Evolutionary conservation across 2,329 filamentous ascomycete genomes (phyloP).

Genomic region (Aspergillus novofumigatus): DNA sequence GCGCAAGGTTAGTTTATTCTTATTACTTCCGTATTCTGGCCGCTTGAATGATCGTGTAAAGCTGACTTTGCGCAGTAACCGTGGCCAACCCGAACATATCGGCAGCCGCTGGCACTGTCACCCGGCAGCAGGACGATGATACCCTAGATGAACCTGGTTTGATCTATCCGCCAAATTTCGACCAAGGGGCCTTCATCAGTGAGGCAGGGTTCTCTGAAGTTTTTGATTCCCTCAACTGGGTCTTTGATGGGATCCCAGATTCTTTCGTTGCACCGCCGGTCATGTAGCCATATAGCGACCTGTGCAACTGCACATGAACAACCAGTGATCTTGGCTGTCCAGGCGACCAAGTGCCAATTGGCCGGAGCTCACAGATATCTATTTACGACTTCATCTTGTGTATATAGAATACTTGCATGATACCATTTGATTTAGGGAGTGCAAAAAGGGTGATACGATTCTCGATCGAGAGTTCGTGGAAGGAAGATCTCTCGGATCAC

Average conservation of each 20-base stretch:
- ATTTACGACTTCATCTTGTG: neutral
- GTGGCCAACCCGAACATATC: conserved; percentile 36
- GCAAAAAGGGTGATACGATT: neutral
- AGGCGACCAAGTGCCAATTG: neutral
- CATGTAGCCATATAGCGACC: conserved; percentile 16
- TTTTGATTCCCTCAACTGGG: conserved; percentile 89
- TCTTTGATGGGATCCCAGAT: conserved; percentile 77
- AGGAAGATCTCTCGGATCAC: neutral
- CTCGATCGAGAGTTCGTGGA: neutral
- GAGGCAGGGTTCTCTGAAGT: conserved; percentile 61
- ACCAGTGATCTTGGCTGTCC: neutral
- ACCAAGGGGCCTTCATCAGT: conserved; percentile 35
- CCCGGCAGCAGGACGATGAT: conserved; percentile 28
- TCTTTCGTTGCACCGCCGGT: conserved; percentile 42
- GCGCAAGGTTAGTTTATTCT: conserved; percentile 58
- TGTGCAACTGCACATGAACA: neutral
- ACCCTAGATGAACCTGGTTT: conserved; percentile 28
- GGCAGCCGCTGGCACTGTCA: conserved; percentile 20
- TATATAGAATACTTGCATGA: neutral
- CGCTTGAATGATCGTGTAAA: conserved; percentile 18
- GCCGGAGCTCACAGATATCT: neutral
- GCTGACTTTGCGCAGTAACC: conserved; percentile 12
- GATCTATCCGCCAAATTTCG: conserved; percentile 33
- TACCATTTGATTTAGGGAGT: neutral
- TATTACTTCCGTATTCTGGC: conserved; percentile 4